These are phyloP conservation scores for Sporothrix humicola DNA, from an alignment of 2,329 filamentous ascomycete genomes.

Conservation along the genomic window DNA sequence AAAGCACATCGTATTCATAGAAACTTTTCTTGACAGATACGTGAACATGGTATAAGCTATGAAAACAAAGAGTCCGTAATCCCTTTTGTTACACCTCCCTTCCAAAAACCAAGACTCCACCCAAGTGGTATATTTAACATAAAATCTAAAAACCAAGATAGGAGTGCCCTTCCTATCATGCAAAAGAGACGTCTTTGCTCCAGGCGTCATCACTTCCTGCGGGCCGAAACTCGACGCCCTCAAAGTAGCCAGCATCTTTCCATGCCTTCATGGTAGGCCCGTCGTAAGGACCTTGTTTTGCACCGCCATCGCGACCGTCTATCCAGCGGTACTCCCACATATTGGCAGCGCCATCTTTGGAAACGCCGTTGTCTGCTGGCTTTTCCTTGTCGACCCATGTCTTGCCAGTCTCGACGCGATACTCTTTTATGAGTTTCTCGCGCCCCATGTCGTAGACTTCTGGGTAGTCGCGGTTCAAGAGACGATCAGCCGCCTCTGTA, in stretches of 20 bases:
- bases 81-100: background rate
- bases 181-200: slow-evolving; percentile 52
- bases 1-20: background rate
- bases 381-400: slow-evolving; percentile 67
- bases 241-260: slow-evolving; percentile 92
- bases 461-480: slow-evolving; percentile 79
- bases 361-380: slow-evolving; percentile 40
- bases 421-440: slow-evolving; percentile 82
- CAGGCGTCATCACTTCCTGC: slow-evolving; percentile 62
- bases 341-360: slow-evolving; percentile 38
- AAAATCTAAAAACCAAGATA: background rate
- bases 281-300: slow-evolving; percentile 87
- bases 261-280: slow-evolving; percentile 84
- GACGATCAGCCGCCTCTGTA: slow-evolving; percentile 85
- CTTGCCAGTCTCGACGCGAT: slow-evolving; percentile 82
- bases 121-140: background rate
- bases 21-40: background rate
- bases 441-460: slow-evolving; percentile 93
- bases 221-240: slow-evolving; percentile 79
- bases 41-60: background rate
- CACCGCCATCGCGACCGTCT: slow-evolving; percentile 79
- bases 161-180: slow-evolving; percentile 23
- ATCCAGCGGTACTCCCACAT: slow-evolving; percentile 95
- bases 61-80: too few species aligned
- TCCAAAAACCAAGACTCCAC: background rate